Percentiles rank a stretch among this genome's conserved stretches.
phyloP scores from a whole-genome alignment of 2,329 filamentous ascomycete genomes.

The Bipolaris cookei region DNA sequence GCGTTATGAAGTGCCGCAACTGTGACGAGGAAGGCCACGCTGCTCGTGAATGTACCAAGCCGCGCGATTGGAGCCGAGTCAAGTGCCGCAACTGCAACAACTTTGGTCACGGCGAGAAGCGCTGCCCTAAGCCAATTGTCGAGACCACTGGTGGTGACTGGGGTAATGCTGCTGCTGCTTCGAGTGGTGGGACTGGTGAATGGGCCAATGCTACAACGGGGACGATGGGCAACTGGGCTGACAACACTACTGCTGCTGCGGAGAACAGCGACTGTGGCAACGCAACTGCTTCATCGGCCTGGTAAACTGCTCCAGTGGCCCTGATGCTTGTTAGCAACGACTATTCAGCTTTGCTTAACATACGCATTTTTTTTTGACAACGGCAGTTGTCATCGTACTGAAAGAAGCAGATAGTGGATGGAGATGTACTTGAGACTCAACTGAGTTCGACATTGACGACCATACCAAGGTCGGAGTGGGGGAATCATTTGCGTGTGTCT shows the following conservation, averaged over 20 bases:
- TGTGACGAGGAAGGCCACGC: constrained; percentile 68
- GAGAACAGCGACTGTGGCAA: constrained; percentile 17
- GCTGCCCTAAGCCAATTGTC: constrained; percentile 47
- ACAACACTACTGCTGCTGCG: constrained; percentile 18
- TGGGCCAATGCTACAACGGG: constrained; percentile 30
- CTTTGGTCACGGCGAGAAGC: constrained; percentile 52
- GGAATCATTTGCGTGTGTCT: not conserved
- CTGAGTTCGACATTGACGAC: not conserved
- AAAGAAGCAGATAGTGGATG: not conserved
- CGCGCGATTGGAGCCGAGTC: constrained; percentile 62
- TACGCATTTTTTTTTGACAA: not conserved
- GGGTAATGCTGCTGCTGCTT: constrained; percentile 24
- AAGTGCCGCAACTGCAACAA: constrained; percentile 65
- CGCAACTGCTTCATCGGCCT: constrained; percentile 6
- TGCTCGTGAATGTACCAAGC: constrained; percentile 34
- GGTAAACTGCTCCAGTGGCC: constrained; percentile 13
- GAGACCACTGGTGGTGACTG: constrained; percentile 34
- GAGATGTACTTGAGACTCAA: not conserved
- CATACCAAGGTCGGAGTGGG: not conserved
- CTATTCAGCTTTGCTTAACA: not conserved
- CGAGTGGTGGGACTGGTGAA: constrained; percentile 24
- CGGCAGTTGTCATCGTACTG: not conserved
- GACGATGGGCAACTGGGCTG: constrained; percentile 25
- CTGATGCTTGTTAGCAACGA: constrained; percentile 4
- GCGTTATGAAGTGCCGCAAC: constrained; percentile 60